Evolutionary conservation across 768 basidiomycete species (phyloP), one percentile per base, ranked within the genome.

Genomic region (Mycena galopus): DNA sequence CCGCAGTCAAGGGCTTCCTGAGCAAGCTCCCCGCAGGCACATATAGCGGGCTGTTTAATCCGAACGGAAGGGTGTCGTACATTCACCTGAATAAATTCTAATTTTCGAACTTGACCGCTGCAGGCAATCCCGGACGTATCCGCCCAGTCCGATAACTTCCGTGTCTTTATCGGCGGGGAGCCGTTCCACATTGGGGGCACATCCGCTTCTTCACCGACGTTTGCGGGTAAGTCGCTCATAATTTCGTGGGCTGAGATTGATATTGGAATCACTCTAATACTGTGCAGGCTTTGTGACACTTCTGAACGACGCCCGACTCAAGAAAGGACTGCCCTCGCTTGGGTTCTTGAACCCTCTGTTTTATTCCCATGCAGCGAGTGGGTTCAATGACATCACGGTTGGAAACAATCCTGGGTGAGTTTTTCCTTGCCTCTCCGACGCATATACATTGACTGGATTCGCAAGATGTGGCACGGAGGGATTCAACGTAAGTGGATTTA

Each of bases 341-440:
- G 92, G 91, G 7, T 92, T 92, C 82, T 81, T 93, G 73, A 92
- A 92, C 77, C 91, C 90, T 0, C 82, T 91, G 63, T 68, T 92
- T 10, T 92, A 92, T 74, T 79, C 79, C n/a, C 81, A 76, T 51
- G 83, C 81, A 1, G 67, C 79, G 21, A 63, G 67, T 9, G 86
- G 81, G 0, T 82, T 92, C 67, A 90, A 89, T 70, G 91, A 92
- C 65, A 88, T 92, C 70, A 88, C 87, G 0, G 62, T 77, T 30
- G 91, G 91, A 0, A 83, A 85, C 60, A 89, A 89, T 61, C 79
- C 83, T 47, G 86, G 85, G 72, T 73, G 29, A 10, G 72, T 68
- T 53, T 27, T 27, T 12, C 3, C 7, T 25, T 8, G 11, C 2
- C 8, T 19, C 39, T 17, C 59, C 1, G 25, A 4, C 8, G 33